Evolutionary conservation across 1,284 basidiomycete genomes (phyloP).

Genomic region (Tilletia walkeri): DNA sequence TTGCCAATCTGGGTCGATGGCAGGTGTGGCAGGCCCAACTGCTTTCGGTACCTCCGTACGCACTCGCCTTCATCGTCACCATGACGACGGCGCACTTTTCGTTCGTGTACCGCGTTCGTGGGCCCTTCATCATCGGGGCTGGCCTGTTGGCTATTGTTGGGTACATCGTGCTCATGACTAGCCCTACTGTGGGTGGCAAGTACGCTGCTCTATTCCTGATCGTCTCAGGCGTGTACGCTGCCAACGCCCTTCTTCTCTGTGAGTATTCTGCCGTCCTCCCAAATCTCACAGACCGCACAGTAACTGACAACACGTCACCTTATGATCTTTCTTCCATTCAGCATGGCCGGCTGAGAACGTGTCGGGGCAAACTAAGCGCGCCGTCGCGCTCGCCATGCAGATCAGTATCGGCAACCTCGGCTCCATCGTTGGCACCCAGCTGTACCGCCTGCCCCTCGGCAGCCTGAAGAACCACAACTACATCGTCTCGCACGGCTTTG

Average conservation of each 20-base stretch:
- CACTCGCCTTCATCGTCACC: conserved; percentile 57
- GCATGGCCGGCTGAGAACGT: conserved; percentile 70
- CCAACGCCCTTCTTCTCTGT: conserved; percentile 60
- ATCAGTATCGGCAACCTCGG: conserved; percentile 69
- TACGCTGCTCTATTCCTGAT: conserved; percentile 66
- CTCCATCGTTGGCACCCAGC: conserved; percentile 62
- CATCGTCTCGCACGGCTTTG: conserved; percentile 62
- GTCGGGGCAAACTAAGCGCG: conserved; percentile 70
- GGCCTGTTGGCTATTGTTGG: conserved; percentile 65
- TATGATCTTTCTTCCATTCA: background rate
- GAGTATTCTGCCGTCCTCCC: background rate
- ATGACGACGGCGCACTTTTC: conserved; percentile 62
- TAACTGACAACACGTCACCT: no score
- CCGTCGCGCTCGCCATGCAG: conserved; percentile 67
- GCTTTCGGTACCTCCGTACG: conserved; percentile 66
- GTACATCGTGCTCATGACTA: conserved; percentile 67
- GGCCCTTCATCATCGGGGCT: conserved; percentile 64
- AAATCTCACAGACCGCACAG: no score
- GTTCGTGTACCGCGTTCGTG: conserved; percentile 57
- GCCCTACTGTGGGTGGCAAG: conserved; percentile 62
- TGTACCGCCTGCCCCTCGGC: conserved; percentile 63
- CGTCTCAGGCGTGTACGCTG: conserved; percentile 66
- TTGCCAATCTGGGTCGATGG: conserved; percentile 63
- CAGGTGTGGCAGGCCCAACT: conserved; percentile 65
- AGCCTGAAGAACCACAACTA: conserved; percentile 60